These are phyloP conservation scores for Dittrichia graveolens DNA, from an alignment of 129 eudicot species.

Conservation along the genomic window DNA sequence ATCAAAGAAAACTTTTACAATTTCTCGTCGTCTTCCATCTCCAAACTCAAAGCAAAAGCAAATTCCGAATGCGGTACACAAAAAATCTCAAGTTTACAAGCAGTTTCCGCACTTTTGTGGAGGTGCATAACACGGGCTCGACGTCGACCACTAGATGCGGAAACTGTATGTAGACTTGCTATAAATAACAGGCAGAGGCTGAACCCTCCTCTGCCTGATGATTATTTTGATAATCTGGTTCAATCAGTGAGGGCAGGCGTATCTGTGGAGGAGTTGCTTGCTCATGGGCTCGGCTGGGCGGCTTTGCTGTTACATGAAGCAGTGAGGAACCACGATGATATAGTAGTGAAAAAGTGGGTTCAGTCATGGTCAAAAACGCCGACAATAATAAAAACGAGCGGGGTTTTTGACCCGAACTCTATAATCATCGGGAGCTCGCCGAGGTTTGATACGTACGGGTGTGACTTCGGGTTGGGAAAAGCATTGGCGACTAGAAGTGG, in stretches of 20 bases:
- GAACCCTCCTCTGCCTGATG: constrained; percentile 42
- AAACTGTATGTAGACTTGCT: constrained; percentile 30
- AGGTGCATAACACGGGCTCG: constrained; percentile 35
- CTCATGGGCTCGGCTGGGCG: constrained; percentile 42
- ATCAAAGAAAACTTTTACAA: constrained; percentile 40
- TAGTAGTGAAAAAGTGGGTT: constrained; percentile 20
- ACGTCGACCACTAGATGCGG: not conserved
- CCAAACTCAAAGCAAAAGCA: constrained; percentile 49
- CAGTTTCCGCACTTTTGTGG: constrained; percentile 53
- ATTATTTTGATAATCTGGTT: constrained; percentile 40
- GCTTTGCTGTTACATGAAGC: constrained; percentile 36
- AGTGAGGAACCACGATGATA: constrained; percentile 23
- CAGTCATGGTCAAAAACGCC: constrained; percentile 32
- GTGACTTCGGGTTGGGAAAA: constrained; percentile 51
- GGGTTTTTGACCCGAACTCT: not conserved
- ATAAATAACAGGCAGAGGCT: constrained; percentile 27
- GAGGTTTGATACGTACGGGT: constrained; percentile 44
- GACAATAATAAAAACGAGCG: not conserved
- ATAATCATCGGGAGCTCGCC: constrained; percentile 38
- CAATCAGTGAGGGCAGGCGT: not conserved
- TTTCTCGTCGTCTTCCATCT: constrained; percentile 29
- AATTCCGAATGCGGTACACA: constrained; percentile 33
- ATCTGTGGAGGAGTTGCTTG: constrained; percentile 27
- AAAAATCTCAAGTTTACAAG: constrained; percentile 52
- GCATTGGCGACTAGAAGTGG: constrained; percentile 49